phyloP scores from a whole-genome alignment of 1,139 yeast species.

The Geotrichum siamense region DNA sequence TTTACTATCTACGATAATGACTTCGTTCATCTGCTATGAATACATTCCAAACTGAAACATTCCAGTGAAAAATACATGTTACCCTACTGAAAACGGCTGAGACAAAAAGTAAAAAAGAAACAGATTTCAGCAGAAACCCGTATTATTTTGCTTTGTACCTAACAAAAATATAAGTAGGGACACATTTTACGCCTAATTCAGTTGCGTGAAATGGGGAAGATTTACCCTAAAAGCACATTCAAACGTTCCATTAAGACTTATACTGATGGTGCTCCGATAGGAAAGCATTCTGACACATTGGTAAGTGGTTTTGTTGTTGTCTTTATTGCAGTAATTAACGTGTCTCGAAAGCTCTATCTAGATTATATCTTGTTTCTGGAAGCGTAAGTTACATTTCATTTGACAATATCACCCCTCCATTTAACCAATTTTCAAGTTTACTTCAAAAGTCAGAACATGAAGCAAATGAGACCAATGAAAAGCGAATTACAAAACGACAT shows the following conservation, averaged over 20 bases:
- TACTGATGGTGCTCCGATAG: conserved; percentile 11
- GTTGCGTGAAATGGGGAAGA: conserved; percentile 10
- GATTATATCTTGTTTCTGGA: conserved; percentile 15
- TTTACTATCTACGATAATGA: too few species aligned
- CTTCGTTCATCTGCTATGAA: too few species aligned
- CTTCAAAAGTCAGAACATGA: conserved; percentile 11
- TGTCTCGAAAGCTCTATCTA: conserved; percentile 6
- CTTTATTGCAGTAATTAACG: neutral
- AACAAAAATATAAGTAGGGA: too few species aligned
- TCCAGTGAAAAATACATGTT: too few species aligned
- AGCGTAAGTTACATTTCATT: conserved; percentile 8
- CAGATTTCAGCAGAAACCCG: too few species aligned
- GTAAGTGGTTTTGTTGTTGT: neutral
- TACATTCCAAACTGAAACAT: too few species aligned
- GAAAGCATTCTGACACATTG: conserved; percentile 12
- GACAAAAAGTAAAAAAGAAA: too few species aligned
- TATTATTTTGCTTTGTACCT: too few species aligned
- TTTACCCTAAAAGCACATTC: conserved; percentile 11
- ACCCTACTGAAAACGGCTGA: too few species aligned
- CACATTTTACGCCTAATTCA: too few species aligned
- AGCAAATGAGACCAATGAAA: conserved; percentile 8
- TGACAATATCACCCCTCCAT: too few species aligned
- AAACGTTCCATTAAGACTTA: conserved; percentile 8
- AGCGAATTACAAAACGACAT: conserved; percentile 11
- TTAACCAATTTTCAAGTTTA: conserved; percentile 3